phyloP scores from a whole-genome alignment of 2,329 filamentous ascomycete species.

The Penicillium sp. region DNA sequence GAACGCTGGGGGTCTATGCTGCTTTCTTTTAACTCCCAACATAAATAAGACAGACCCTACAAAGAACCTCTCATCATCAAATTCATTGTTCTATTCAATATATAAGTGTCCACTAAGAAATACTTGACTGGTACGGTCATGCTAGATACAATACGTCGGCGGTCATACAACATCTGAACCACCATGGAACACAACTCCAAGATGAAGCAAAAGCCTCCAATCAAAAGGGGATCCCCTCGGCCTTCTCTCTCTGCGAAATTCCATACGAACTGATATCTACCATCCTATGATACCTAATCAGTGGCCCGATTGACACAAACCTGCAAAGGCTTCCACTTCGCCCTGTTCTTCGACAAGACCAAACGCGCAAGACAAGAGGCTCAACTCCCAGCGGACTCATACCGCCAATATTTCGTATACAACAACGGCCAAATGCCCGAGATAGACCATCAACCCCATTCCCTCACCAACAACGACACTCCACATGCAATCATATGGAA shows the following conservation, averaged over 20 bases:
- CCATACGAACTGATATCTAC: not conserved
- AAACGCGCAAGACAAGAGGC: not conserved
- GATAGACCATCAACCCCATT: not conserved
- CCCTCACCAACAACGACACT: not conserved
- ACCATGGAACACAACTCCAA: not conserved
- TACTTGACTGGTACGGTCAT: not conserved
- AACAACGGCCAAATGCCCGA: not conserved
- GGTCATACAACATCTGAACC: not conserved
- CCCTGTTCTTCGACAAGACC: not conserved
- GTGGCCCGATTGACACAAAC: not conserved
- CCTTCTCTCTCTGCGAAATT: not conserved
- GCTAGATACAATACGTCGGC: not conserved
- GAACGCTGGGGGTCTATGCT: not conserved
- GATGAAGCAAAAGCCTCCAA: not conserved
- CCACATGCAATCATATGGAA: too few relatives aligned
- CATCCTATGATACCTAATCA: not conserved
- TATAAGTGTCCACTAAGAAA: too few relatives aligned
- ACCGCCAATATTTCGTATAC: not conserved
- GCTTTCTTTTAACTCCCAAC: not conserved
- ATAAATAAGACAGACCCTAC: not conserved
- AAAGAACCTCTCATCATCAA: not conserved
- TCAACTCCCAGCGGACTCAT: not conserved
- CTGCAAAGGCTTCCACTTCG: not conserved
- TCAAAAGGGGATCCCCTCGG: not conserved
- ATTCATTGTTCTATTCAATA: not conserved